These are phyloP conservation scores for Oehlia diaphana DNA, from an alignment of 192 early-diverging fungal species.

Conservation along the genomic window DNA sequence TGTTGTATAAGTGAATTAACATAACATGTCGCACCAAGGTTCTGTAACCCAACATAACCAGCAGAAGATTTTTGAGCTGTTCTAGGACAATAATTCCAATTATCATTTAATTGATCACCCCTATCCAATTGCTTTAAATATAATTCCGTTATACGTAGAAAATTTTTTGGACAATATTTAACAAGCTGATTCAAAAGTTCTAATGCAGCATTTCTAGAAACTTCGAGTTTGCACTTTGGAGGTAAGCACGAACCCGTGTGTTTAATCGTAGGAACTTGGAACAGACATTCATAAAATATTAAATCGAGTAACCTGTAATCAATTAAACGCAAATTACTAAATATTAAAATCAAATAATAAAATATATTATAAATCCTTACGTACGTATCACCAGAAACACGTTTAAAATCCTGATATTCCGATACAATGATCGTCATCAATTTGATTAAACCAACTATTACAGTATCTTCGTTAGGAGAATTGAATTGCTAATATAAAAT, in stretches of 20 bases:
- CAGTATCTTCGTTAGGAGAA: conserved; percentile 40
- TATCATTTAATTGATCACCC: conserved; percentile 42
- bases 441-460: conserved; percentile 44
- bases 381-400: conserved; percentile 20
- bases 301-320: conserved; percentile 15
- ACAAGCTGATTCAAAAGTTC: conserved; percentile 35
- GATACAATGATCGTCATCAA: conserved; percentile 39
- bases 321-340: neutral
- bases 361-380: conserved; percentile 19
- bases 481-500: conserved; percentile 31
- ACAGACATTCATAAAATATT: conserved; percentile 47
- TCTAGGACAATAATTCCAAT: conserved; percentile 51
- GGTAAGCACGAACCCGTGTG: neutral
- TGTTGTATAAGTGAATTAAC: conserved; percentile 63
- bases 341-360: neutral
- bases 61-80: conserved; percentile 37
- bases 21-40: conserved; percentile 68
- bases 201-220: conserved; percentile 43
- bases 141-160: conserved; percentile 37
- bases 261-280: conserved; percentile 32
- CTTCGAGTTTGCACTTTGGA: conserved; percentile 45
- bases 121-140: conserved; percentile 40
- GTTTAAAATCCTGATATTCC: conserved; percentile 32
- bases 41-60: conserved; percentile 56
- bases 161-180: conserved; percentile 30